Evolutionary conservation across 2,329 filamentous ascomycete genomes (phyloP), one percentile per base, ranked within the genome.

Genomic region (Colletotrichum australisinense): DNA sequence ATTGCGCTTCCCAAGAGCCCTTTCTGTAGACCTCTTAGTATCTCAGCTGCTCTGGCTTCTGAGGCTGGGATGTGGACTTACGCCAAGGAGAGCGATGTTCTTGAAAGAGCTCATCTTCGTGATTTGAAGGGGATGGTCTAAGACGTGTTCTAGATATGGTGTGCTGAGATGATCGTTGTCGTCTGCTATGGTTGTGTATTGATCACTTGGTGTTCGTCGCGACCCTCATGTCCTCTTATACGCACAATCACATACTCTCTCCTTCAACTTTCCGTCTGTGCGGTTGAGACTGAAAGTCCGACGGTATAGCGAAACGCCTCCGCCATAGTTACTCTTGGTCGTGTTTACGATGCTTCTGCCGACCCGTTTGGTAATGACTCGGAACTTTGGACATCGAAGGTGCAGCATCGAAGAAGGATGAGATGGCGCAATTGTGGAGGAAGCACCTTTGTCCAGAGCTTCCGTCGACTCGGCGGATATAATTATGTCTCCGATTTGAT

Each of bases 1-100:
- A 86, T 78, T 30, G 81, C 77, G 5, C 79, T 79, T 69, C 86
- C 86, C 14, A 87, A 79, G 24, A 80, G 83, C 53, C 85, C 85
- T 64, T 72, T 72, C 70, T 72, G 30, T 52, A 81, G 80, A 75
- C 78, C 79, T 53, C 4, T 49, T n/a, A 19, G 16, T 9, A 32
- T 56, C 5, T n/a, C 3, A 16, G 12, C 3, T 49, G 16, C n/a
- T 12, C 24, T 14, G 8, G 8, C 12, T 19, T 30, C 26, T 3
- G 5, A 28, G 3, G 19, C 16, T n/a, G 1, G 1, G 1, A 4
- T 6, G 12, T 11, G 1, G 22, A 11, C 68, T 63, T 72, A 74
- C 72, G 35, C 68, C 68, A 14, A 72, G 63, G 57, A 72, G 68
- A 16, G 72, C 68, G 9, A 74, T 42, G 30, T 74, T 72, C 58